A percentile compares a stretch with the other conserved stretches of the same genome.
Evolutionary conservation across 495 filamentous ascomycete genomes (phyloP).

Genomic region (Oleoguttula mirabilis): DNA sequence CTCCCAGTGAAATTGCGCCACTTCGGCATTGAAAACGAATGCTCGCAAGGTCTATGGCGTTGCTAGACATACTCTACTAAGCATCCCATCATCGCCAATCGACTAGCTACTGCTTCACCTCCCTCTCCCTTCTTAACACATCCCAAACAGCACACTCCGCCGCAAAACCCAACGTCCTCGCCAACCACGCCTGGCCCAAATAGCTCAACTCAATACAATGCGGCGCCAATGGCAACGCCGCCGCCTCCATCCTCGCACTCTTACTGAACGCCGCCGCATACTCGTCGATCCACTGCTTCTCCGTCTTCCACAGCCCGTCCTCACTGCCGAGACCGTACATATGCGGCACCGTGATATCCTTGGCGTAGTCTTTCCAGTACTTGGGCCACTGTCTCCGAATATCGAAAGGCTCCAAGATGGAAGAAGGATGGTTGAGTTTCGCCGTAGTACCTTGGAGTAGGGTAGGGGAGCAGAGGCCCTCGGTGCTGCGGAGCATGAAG

Average conservation of each 20-base stretch:
- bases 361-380: slow-evolving; percentile 19
- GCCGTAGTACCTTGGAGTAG: slow-evolving; percentile 15
- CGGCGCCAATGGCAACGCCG: slow-evolving; percentile 21
- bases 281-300: slow-evolving; percentile 8
- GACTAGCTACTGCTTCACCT: no score
- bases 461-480: slow-evolving; percentile 9
- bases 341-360: slow-evolving; percentile 19
- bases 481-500: neutral
- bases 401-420: slow-evolving; percentile 19
- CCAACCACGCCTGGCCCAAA: slow-evolving; percentile 29
- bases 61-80: no score
- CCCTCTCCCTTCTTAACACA: neutral
- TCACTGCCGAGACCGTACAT: slow-evolving; percentile 21
- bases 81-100: no score
- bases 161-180: slow-evolving; percentile 30
- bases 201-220: slow-evolving; percentile 31
- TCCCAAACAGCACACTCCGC: slow-evolving; percentile 21
- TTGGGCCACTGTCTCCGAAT: slow-evolving; percentile 19
- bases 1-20: no score
- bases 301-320: slow-evolving; percentile 21
- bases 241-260: slow-evolving; percentile 24
- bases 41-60: no score
- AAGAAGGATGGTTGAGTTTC: slow-evolving; percentile 22
- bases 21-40: no score
- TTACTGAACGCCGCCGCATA: slow-evolving; percentile 23